Conservation (phyloP, 2,329 filamentous ascomycete genomes). For the Chrysoporthe austroafricana region DNA sequence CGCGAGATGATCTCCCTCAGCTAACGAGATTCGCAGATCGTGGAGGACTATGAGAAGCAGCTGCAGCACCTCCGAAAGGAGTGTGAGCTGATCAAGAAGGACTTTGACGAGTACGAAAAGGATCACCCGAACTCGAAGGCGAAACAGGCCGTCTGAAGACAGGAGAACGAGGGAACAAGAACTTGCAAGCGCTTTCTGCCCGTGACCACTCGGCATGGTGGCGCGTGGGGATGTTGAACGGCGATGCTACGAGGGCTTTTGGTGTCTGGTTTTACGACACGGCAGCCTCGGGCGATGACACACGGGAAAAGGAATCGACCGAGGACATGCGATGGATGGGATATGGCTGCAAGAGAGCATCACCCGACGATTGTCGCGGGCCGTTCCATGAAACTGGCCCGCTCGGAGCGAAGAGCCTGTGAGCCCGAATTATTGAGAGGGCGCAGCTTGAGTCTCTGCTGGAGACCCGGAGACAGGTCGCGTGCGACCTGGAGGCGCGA, state of each 20-base stretch:
- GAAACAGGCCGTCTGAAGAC: background rate
- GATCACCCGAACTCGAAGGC: conserved; percentile 40
- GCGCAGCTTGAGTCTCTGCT: background rate
- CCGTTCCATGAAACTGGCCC: background rate
- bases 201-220: no score
- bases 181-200: background rate
- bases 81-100: conserved; percentile 63
- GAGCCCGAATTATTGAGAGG: background rate
- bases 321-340: background rate
- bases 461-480: background rate
- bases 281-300: background rate
- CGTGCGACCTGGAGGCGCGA: background rate
- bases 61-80: conserved; percentile 76
- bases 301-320: background rate
- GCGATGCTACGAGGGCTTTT: background rate
- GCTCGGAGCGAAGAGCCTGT: background rate
- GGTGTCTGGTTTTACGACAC: background rate
- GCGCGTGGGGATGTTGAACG: background rate
- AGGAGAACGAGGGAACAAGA: background rate
- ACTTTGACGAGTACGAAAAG: conserved; percentile 60
- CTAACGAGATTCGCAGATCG: conserved; percentile 55
- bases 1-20: background rate
- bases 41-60: conserved; percentile 83
- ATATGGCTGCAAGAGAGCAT: background rate
- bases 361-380: background rate